Conservation (phyloP, 176 grass and related monocot genomes). For the Carex parvula region DNA sequence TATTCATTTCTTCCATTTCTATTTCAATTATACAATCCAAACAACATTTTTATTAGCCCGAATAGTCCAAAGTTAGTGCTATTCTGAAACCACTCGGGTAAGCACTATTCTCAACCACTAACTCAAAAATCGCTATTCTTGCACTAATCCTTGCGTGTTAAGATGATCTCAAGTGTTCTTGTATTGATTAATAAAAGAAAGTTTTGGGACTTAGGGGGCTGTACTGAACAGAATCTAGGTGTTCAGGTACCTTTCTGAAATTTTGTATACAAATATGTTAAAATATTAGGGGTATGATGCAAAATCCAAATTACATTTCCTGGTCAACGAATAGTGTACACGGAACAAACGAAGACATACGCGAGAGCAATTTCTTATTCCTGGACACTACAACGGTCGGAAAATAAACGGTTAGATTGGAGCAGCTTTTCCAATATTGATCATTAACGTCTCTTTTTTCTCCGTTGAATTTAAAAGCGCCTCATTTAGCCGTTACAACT, state of each 20-base stretch:
- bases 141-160: too few species aligned
- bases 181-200: too few species aligned
- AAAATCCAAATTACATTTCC: neutral
- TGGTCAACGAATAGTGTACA: too few species aligned
- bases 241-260: neutral
- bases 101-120: too few species aligned
- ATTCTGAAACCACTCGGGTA: too few species aligned
- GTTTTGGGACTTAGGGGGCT: neutral
- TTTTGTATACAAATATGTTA: neutral
- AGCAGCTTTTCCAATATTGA: neutral
- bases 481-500: conserved; percentile 23
- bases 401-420: conserved; percentile 14
- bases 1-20: too few species aligned
- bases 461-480: neutral
- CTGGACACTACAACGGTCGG: conserved; percentile 10
- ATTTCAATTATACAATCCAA: too few species aligned
- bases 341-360: too few species aligned
- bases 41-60: too few species aligned
- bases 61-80: too few species aligned
- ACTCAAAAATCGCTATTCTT: too few species aligned
- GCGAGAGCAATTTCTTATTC: neutral
- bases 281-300: neutral
- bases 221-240: neutral
- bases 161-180: too few species aligned
- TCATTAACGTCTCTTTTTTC: conserved; percentile 1